These are phyloP conservation scores for Colletotrichum spaethianum DNA, from an alignment of 2,329 filamentous ascomycete species.

Conservation along the genomic window DNA sequence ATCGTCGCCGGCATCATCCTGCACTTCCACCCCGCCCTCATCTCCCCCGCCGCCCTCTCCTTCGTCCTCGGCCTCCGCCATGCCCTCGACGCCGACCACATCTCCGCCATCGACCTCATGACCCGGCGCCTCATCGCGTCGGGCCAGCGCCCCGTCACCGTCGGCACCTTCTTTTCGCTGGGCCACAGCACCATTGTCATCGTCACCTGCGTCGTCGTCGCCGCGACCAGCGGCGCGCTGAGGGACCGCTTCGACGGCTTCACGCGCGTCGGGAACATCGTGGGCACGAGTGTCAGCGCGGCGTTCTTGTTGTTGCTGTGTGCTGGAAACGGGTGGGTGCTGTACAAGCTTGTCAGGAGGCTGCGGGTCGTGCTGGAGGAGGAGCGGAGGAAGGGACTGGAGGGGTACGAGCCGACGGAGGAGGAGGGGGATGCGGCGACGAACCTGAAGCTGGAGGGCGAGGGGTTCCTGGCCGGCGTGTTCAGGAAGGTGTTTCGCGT, in stretches of 20 bases:
- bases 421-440: constrained; percentile 53
- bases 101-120: constrained; percentile 91
- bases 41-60: constrained; percentile 85
- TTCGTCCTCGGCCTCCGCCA: constrained; percentile 93
- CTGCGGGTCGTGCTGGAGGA: constrained; percentile 72
- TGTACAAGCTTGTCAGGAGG: constrained; percentile 81
- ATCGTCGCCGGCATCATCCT: constrained; percentile 66
- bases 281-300: constrained; percentile 90
- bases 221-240: constrained; percentile 88
- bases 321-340: constrained; percentile 86
- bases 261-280: constrained; percentile 84
- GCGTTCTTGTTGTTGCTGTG: constrained; percentile 87
- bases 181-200: constrained; percentile 96
- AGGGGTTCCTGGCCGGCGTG: constrained; percentile 79
- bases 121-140: constrained; percentile 89
- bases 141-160: constrained; percentile 88
- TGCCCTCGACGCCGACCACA: constrained; percentile 97
- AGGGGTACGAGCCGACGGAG: constrained; percentile 45
- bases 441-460: constrained; percentile 80
- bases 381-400: constrained; percentile 46
- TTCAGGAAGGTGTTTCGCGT: constrained; percentile 84
- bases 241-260: constrained; percentile 86
- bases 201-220: constrained; percentile 91
- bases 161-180: constrained; percentile 94
- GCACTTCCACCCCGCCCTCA: constrained; percentile 71